These are phyloP conservation scores for Leccinum incarnatum DNA, from an alignment of 768 basidiomycete genomes.

Conservation along the genomic window DNA sequence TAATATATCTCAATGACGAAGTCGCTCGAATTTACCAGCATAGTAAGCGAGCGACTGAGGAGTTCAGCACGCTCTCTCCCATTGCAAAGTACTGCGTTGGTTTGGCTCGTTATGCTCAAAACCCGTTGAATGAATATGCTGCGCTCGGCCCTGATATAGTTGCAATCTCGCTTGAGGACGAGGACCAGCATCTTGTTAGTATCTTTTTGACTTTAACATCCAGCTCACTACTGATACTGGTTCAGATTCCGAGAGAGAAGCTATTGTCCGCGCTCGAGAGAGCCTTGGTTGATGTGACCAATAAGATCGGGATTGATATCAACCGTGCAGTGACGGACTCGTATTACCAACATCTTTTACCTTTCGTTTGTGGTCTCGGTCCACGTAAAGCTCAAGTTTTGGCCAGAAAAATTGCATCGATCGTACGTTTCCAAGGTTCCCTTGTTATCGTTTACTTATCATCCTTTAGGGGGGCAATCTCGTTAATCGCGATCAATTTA, in stretches of 20 bases:
- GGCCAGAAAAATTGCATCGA: slow-evolving; percentile 72
- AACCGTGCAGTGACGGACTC: slow-evolving; percentile 86
- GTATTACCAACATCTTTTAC: slow-evolving; percentile 86
- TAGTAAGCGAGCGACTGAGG: slow-evolving; percentile 78
- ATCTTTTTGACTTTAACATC: background rate
- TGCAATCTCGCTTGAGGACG: slow-evolving; percentile 80
- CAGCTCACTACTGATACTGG: slow-evolving; percentile 5
- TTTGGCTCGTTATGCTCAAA: slow-evolving; percentile 89
- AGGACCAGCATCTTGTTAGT: slow-evolving; percentile 81
- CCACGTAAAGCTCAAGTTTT: slow-evolving; percentile 89
- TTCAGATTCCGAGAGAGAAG: slow-evolving; percentile 85
- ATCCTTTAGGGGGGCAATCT: slow-evolving; percentile 75
- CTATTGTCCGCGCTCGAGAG: slow-evolving; percentile 79
- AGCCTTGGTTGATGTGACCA: slow-evolving; percentile 84
- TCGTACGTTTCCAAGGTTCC: slow-evolving; percentile 47
- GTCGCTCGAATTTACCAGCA: slow-evolving; percentile 94
- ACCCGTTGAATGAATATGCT: slow-evolving; percentile 91
- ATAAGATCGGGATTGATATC: slow-evolving; percentile 93
- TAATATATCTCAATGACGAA: slow-evolving; percentile 86
- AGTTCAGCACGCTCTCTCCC: slow-evolving; percentile 74
- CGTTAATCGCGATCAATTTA: slow-evolving; percentile 84
- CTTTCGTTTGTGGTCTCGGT: slow-evolving; percentile 90
- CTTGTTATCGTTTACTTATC: background rate
- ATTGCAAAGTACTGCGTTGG: slow-evolving; percentile 92
- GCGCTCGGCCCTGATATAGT: slow-evolving; percentile 83